These are phyloP conservation scores for Pestalotiopsis sp. DNA, from an alignment of 2,329 filamentous ascomycete genomes.

Conservation along the genomic window DNA sequence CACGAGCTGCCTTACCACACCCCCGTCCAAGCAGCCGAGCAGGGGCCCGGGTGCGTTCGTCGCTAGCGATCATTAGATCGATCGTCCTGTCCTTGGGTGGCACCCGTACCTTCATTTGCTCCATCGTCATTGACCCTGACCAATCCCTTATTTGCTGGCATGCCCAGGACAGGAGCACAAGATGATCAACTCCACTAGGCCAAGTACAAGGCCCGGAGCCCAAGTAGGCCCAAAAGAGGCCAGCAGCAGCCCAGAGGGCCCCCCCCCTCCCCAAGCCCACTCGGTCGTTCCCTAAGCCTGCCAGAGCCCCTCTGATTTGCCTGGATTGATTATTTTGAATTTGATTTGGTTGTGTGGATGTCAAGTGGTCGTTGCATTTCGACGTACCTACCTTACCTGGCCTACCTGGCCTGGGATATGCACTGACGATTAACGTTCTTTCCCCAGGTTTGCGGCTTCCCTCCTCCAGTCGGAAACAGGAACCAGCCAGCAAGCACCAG, in stretches of 20 bases:
- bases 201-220: background rate
- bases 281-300: background rate
- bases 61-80: background rate
- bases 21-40: background rate
- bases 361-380: background rate
- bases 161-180: background rate
- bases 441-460: slow-evolving; percentile 2
- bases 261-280: background rate
- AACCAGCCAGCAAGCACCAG: background rate
- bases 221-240: background rate
- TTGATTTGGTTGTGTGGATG: background rate
- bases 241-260: background rate
- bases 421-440: slow-evolving; percentile 10
- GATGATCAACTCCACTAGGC: background rate
- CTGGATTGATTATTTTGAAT: background rate
- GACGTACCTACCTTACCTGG: too few relatives aligned
- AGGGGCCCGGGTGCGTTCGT: background rate
- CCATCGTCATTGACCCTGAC: slow-evolving; percentile 7
- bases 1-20: background rate
- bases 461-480: background rate
- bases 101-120: background rate
- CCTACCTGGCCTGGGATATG: background rate
- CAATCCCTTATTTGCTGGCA: background rate
- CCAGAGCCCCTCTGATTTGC: background rate
- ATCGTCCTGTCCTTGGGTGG: background rate